Percentiles rank a stretch among this genome's conserved stretches.
These are phyloP conservation scores for Mortierella antarctica DNA, from an alignment of 192 early-diverging fungal species.

Conservation along the genomic window DNA sequence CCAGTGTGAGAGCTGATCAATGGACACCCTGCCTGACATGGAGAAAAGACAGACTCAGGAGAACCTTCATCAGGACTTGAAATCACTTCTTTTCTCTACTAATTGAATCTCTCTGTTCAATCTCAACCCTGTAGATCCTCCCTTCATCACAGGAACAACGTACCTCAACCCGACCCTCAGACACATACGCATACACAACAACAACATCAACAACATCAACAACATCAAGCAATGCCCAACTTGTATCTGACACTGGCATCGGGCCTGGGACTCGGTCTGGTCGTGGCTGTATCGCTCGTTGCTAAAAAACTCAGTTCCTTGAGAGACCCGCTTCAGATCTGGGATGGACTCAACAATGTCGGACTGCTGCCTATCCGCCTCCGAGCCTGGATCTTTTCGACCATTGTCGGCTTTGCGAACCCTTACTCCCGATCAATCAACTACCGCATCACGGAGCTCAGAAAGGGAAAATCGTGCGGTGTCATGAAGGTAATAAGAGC, in stretches of 20 bases:
- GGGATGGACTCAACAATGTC: slow-evolving; percentile 61
- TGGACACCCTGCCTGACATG: too few species aligned
- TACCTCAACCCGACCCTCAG: not conserved
- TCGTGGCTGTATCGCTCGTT: slow-evolving; percentile 6
- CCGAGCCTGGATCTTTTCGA: slow-evolving; percentile 60
- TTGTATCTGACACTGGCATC: not conserved
- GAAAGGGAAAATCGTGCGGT: slow-evolving; percentile 64
- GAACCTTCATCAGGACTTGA: too few species aligned
- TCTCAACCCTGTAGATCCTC: too few species aligned
- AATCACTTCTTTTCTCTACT: not conserved
- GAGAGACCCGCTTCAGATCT: slow-evolving; percentile 58
- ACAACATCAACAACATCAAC: not conserved
- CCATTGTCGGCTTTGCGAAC: slow-evolving; percentile 56
- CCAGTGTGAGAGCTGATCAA: too few species aligned
- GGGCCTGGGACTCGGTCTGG: slow-evolving; percentile 3
- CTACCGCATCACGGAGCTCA: slow-evolving; percentile 63
- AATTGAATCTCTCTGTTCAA: too few species aligned
- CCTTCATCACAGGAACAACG: too few species aligned
- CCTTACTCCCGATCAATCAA: slow-evolving; percentile 65
- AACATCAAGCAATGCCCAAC: not conserved
- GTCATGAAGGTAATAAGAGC: slow-evolving; percentile 60
- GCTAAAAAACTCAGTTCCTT: slow-evolving; percentile 40
- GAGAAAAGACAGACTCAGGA: too few species aligned
- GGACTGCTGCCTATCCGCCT: slow-evolving; percentile 56
- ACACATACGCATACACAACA: not conserved